These are phyloP conservation scores for Infundibulicybe gibba DNA, from an alignment of 768 basidiomycete species.

Conservation along the genomic window DNA sequence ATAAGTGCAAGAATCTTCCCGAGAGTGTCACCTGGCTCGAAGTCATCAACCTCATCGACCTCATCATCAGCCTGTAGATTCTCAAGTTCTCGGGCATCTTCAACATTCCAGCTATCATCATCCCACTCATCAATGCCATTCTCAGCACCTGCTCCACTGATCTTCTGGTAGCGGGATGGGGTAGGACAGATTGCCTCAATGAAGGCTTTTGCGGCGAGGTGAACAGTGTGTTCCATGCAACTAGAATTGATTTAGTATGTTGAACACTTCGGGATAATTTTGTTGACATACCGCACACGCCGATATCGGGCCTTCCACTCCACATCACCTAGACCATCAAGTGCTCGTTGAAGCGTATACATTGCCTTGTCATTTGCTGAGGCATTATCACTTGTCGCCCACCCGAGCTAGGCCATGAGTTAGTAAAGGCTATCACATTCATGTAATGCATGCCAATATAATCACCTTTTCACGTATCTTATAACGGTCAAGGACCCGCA, in stretches of 20 bases:
- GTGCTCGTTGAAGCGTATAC: constrained; percentile 9
- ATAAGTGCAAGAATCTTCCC: constrained; percentile 18
- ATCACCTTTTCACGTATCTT: neutral
- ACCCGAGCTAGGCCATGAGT: constrained; percentile 16
- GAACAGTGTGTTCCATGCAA: constrained; percentile 29
- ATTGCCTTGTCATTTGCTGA: constrained; percentile 20
- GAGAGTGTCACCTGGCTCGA: constrained; percentile 13
- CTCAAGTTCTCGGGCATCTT: constrained; percentile 5
- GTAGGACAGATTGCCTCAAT: constrained; percentile 17
- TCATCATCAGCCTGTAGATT: constrained; percentile 8
- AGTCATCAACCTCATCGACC: constrained; percentile 9
- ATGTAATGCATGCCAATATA: too few species aligned
- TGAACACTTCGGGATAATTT: neutral
- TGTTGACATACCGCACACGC: constrained; percentile 12
- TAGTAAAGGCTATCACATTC: too few species aligned
- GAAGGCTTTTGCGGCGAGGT: constrained; percentile 23
- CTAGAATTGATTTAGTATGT: constrained; percentile 8
- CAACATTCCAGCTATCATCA: constrained; percentile 7
- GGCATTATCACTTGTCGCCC: constrained; percentile 25
- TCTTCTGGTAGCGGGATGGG: constrained; percentile 2
- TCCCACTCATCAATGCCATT: constrained; percentile 9
- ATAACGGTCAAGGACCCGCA: neutral
- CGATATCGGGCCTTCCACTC: constrained; percentile 17
- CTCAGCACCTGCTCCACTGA: constrained; percentile 4
- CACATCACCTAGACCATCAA: constrained; percentile 7